A percentile compares a stretch with the other conserved stretches of the same genome.
These are phyloP conservation scores for Metschnikowia lochheadii DNA, from an alignment of 805 yeast genomes.

Conservation along the genomic window DNA sequence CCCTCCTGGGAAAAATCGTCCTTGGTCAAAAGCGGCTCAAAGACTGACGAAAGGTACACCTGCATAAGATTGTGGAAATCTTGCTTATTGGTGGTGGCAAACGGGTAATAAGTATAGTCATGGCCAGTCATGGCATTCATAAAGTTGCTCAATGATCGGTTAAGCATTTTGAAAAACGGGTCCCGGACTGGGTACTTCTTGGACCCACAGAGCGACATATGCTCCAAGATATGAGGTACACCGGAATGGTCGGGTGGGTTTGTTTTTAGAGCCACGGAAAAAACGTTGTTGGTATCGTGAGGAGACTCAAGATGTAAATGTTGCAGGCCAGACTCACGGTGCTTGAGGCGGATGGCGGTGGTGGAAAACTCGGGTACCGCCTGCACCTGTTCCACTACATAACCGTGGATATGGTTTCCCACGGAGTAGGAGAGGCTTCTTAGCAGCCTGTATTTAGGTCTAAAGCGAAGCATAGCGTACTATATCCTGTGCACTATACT, in stretches of 20 bases:
- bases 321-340: constrained; percentile 65
- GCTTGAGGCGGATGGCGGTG: constrained; percentile 71
- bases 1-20: constrained; percentile 95
- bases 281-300: constrained; percentile 81
- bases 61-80: constrained; percentile 82
- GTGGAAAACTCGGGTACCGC: constrained; percentile 79
- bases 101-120: constrained; percentile 93
- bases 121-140: constrained; percentile 99
- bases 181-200: constrained; percentile 88
- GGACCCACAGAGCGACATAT: constrained; percentile 94
- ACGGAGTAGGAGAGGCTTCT: constrained; percentile 35
- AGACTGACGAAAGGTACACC: constrained; percentile 84
- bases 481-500: neutral
- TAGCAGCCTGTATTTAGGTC: neutral
- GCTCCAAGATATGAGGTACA: constrained; percentile 93
- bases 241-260: constrained; percentile 95
- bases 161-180: constrained; percentile 96
- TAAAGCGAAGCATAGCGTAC: neutral
- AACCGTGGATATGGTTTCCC: constrained; percentile 64
- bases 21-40: constrained; percentile 70
- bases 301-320: constrained; percentile 83
- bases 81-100: constrained; percentile 83
- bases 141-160: constrained; percentile 88
- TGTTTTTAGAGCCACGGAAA: constrained; percentile 85
- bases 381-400: constrained; percentile 55